Base-by-base conservation (phyloP, 352 stramenopile species). In the Phytophthora hibernalis region DNA sequence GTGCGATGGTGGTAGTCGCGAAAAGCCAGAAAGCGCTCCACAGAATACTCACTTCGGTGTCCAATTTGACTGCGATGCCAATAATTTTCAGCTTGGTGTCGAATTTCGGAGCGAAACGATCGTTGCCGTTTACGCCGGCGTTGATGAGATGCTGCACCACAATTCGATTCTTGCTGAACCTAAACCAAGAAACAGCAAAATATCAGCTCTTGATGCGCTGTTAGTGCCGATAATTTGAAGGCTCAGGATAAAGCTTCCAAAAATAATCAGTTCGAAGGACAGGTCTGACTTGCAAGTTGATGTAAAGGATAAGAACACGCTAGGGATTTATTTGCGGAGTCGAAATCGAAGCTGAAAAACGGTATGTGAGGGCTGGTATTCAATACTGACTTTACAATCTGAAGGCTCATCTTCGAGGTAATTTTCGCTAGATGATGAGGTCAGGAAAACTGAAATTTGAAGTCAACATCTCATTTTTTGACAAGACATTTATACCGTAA, bases 401-500 rank as follows among this genome's bases (percentile, higher is more conserved):
- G 24, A 28, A 28, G 24, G 24, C 24, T 28, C 5, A 2, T 28
- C 8, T 33, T 12, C 7, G 28, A 33, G 28, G 28, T 31, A 1
- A 9, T 33, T 33, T 9, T 33, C 11, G 28, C 28, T 13, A 33
- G 8, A 33, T 3, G 2, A 9, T 33, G 5, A 33, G 7, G 12
- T 33, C 28, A 33, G 28, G 28, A 33, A 33, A 33, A 33, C 28
- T 33, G 28, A 12, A 33, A 33, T 33, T 33, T 33, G 12, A 42
- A 42, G 35, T 42, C 35, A 18, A 42, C 16, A 15, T 15, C 35
- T n/a, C n/a, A n/a, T n/a, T n/a, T n/a, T n/a, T n/a, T n/a, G 35
- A 16, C 13, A 18, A 42, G 35, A 0, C 35, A 12, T 16, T 18
- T 6, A 2, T 21, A 30, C 62, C 74, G 22, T 64, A 71, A 43